These are phyloP conservation scores for Nicotiana obtusifolia DNA, from an alignment of 257 asterid species.

Conservation along the genomic window DNA sequence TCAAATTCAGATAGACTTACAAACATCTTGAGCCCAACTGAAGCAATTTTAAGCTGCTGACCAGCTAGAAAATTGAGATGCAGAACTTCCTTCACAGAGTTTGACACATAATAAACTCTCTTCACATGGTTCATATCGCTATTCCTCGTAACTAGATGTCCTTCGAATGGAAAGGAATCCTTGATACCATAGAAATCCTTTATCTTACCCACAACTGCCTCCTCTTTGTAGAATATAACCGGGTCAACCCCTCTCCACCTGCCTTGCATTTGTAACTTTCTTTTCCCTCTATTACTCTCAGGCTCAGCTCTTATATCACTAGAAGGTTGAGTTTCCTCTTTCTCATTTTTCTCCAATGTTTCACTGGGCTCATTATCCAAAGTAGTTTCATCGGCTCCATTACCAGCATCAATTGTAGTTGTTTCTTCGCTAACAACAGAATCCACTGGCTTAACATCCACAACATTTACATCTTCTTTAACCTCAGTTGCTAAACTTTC, in stretches of 20 bases:
- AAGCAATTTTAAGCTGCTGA: constrained; percentile 92
- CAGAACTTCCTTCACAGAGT: constrained; percentile 77
- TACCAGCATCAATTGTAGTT: constrained; percentile 12
- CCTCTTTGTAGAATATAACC: constrained; percentile 78
- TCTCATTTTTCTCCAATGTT: constrained; percentile 29
- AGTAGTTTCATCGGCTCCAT: constrained; percentile 34
- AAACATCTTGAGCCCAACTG: constrained; percentile 95
- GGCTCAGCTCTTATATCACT: constrained; percentile 28
- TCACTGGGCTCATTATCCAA: constrained; percentile 30
- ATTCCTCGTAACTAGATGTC: constrained; percentile 82
- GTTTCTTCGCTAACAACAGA: background rate
- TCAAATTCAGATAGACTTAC: constrained; percentile 42
- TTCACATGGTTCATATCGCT: constrained; percentile 71
- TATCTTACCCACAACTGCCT: constrained; percentile 44
- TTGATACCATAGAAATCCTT: constrained; percentile 80
- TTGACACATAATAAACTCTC: constrained; percentile 76
- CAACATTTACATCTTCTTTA: constrained; percentile 31
- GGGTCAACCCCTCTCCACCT: constrained; percentile 98
- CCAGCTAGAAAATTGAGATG: constrained; percentile 79
- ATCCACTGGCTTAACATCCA: constrained; percentile 6
- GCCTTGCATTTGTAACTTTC: constrained; percentile 89
- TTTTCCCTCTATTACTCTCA: constrained; percentile 43
- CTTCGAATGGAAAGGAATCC: constrained; percentile 69
- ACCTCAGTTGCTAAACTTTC: constrained; percentile 28
- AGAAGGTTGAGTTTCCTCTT: constrained; percentile 37